Base-by-base conservation (phyloP, 2,329 filamentous ascomycete species). In the Fulvia fulva region DNA sequence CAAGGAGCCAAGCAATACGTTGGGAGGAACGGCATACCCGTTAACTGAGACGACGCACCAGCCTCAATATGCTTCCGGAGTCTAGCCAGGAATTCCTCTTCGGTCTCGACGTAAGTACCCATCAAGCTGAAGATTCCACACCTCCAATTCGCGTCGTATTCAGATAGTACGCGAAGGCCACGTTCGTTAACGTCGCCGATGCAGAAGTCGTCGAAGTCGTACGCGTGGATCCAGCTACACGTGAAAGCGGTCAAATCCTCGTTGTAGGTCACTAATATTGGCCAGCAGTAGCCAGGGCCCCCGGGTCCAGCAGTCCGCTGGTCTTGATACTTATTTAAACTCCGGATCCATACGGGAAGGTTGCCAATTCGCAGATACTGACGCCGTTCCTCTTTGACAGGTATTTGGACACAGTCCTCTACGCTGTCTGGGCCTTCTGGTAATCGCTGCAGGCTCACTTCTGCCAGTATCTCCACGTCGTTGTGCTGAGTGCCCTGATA, bases 121-220 rank as follows among this genome's bases (percentile, higher is more conserved):
- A 16, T 16, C n/a, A 12, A n/a, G 34, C 12, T 41, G 34, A 41
- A 41, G 34, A 19, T 41, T 41, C 34, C 34, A 41, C 34, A 41
- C 16, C 34, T 16, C 46, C 21, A 51, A 12, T 50, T 26, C 22
- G 51, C 37, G 11, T 43, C 22, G 12, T 41, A 30, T 19, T 37
- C 14, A 4, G 51, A 16, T 7, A 22, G 21, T 22, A 45, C 55
- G 37, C 50, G 49, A 1, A 19, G 19, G 6, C 16, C 41, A 7
- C 23, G 14, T 21, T 62, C 53, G 1, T 53, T 21, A 4, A 44
- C n/a, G 49, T 59, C 50, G 16, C 56, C 56, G 22, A 62, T 59
- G 23, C 56, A 59, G 37, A 55, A 54, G 1, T 62, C 59, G 14
- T 57, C 45, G 34, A 62, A 57, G 19, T 57, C 56, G 47, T 54